These are phyloP conservation scores for Tremella fuciformis DNA, from an alignment of 768 basidiomycete species.

Conservation along the genomic window DNA sequence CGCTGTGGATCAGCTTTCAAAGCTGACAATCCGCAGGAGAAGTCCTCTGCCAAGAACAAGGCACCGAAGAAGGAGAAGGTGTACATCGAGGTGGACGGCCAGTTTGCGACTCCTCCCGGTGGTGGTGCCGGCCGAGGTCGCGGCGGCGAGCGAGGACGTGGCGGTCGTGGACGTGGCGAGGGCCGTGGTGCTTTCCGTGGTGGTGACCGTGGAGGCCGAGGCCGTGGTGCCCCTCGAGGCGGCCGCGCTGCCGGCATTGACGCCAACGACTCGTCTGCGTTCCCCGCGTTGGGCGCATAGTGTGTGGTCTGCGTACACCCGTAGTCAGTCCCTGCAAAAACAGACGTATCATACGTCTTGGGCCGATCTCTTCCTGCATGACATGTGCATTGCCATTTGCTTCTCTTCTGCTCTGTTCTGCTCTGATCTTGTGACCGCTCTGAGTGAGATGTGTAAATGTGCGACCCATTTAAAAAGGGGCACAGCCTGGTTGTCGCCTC, in stretches of 20 bases:
- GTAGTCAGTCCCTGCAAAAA: too few species aligned
- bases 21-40: conserved; percentile 30
- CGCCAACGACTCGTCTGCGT: conserved; percentile 79
- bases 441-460: too few species aligned
- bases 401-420: too few species aligned
- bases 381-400: too few species aligned
- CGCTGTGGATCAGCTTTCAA: neutral
- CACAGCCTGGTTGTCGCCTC: too few species aligned
- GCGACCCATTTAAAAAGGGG: too few species aligned
- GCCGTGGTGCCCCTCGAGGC: conserved; percentile 56
- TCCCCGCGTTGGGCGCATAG: conserved; percentile 69
- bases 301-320: neutral
- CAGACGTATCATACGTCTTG: too few species aligned
- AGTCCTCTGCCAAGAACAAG: conserved; percentile 41
- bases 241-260: conserved; percentile 57
- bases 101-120: conserved; percentile 68
- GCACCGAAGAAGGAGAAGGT: conserved; percentile 62
- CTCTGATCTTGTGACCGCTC: too few species aligned
- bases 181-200: conserved; percentile 54
- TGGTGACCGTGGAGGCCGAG: conserved; percentile 55
- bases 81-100: conserved; percentile 85
- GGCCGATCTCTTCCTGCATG: too few species aligned
- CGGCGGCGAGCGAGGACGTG: conserved; percentile 60
- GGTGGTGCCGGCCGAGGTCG: conserved; percentile 54
- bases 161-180: conserved; percentile 33